phyloP scores from a whole-genome alignment of 139 green algal species.

The Picochlorum sp. region DNA sequence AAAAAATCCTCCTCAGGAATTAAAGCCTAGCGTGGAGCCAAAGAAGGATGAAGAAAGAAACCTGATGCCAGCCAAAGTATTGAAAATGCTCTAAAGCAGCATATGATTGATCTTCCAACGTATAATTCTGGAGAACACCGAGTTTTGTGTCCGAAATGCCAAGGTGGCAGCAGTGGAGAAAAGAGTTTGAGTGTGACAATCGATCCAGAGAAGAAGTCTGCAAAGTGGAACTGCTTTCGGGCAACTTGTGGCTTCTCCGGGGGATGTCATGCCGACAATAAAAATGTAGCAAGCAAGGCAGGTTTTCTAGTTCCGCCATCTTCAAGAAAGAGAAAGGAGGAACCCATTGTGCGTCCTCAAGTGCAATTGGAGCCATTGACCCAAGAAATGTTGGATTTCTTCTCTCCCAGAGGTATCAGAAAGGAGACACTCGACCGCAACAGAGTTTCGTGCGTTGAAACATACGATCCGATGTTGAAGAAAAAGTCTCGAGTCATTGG shows the following conservation, averaged over 20 bases:
- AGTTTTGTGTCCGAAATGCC: constrained; percentile 37
- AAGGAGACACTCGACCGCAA: constrained; percentile 43
- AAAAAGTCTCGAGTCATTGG: constrained; percentile 32
- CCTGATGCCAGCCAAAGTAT: constrained; percentile 12
- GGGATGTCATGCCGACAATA: constrained; percentile 6
- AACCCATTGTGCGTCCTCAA: constrained; percentile 11
- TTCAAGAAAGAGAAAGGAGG: constrained; percentile 18
- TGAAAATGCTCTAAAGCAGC: constrained; percentile 27
- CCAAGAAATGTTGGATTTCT: constrained; percentile 36
- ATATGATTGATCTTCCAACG: constrained; percentile 20
- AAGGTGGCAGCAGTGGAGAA: constrained; percentile 34
- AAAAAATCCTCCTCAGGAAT: no score
- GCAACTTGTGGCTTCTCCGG: constrained; percentile 51
- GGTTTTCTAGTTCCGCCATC: constrained; percentile 10
- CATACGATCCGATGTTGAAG: not conserved
- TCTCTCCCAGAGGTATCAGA: constrained; percentile 46
- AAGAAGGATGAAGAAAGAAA: no score
- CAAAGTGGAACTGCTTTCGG: constrained; percentile 53
- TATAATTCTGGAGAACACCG: constrained; percentile 34
- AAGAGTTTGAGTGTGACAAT: constrained; percentile 37
- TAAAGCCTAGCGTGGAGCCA: no score
- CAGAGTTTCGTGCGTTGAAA: constrained; percentile 30
- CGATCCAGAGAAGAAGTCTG: constrained; percentile 23
- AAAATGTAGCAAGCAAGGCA: not conserved
- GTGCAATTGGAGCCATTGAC: constrained; percentile 24